Base-by-base conservation (phyloP, 2,329 filamentous ascomycete genomes). In the Seiridium cupressi region DNA sequence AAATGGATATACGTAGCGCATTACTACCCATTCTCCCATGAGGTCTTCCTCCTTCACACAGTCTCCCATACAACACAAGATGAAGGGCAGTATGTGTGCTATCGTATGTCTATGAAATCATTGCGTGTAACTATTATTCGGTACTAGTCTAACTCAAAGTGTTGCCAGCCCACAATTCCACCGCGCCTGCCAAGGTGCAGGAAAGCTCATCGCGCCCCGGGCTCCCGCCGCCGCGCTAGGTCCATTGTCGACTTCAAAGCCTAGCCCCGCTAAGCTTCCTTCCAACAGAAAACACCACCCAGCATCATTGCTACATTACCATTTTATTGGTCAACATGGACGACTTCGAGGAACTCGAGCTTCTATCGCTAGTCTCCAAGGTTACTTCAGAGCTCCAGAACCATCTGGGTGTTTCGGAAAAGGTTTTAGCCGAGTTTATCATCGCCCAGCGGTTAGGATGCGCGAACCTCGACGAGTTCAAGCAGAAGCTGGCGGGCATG, bases 351-450 rank as follows among this genome's bases (percentile, higher is more conserved):
- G 91, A 92, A 68, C 88, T 99, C 72, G 95, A 99, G 82, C 83
- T 96, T 62, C 84, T 99, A 58, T 97, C 93, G 69, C 88, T 99
- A 70, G 93, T 98, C 60, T 95, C 92, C 55, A 97, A 94, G 75
- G 92, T 99, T 68, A 93, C 93, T 11, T 94, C 91, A 18, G 95
- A 99, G 76, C 83, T 99, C 57, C 90, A 96, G 69, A 99, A 99
- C 72, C 92, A 99, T 77, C 78, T 98, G 61, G 92, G 93, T 59
- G 87, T 97, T 68, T 90, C 86, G 73, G 93, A 99, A 77, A 97
- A 96, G 77, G 97, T 92, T 4, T 87, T 99, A 34, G 93, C 95
- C 67, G 95, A 99, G 76, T 99, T 97, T 72, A 87, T 99, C 69
- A 97, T 99, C 71, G 91, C 91, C 63, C 90, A 97, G 73, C 92